Evolutionary conservation across 2,329 filamentous ascomycete species (phyloP), one percentile per base, ranked within the genome.

Genomic region (Alternaria infectoria): DNA sequence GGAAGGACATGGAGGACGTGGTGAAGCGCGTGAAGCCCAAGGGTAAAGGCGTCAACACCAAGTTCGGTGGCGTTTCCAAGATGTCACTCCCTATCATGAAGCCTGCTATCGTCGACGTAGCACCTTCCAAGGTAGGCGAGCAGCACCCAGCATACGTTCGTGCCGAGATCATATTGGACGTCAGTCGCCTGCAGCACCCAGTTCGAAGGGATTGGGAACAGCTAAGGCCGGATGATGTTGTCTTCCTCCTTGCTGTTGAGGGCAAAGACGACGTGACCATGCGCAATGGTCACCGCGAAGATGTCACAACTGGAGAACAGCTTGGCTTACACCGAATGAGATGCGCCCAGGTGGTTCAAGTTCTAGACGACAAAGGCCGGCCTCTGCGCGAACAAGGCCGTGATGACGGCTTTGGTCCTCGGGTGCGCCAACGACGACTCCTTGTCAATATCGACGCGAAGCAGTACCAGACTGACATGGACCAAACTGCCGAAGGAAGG

Each of bases 81-180:
- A 97, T 98, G 94, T 94, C 93, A 3, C 85, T 98, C 57, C 90
- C 93, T 1, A 96, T 97, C 62, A 86, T 88, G 17, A 96, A 93
- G 73, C 92, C 93, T 66, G 90, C 93, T 71, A 92, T 99, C 51
- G 85, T 97, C 28, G 94, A 99, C 74, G 91, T 95, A 23, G 88
- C 91, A 4, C 93, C 93, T 0, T 87, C 96, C 8, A 87, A 90
- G 40, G 93, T 99, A 57, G 96, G 96, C 13, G 90, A 94, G 52
- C 86, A 90, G 44, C 89, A 90, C 56, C 95, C 93, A n/a, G 91
- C 93, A 3, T 86, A 90, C 71, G 93, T 98, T 44, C 90, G 91
- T 65, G 93, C 93, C 15, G 96, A 99, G 80, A 89, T 99, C 50
- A 86, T 89, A 5, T 85, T 98, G 43, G 93, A 98, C 77, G 88